These are phyloP conservation scores for Diutina scorzettiae DNA, from an alignment of 1,139 yeast genomes.

Conservation along the genomic window DNA sequence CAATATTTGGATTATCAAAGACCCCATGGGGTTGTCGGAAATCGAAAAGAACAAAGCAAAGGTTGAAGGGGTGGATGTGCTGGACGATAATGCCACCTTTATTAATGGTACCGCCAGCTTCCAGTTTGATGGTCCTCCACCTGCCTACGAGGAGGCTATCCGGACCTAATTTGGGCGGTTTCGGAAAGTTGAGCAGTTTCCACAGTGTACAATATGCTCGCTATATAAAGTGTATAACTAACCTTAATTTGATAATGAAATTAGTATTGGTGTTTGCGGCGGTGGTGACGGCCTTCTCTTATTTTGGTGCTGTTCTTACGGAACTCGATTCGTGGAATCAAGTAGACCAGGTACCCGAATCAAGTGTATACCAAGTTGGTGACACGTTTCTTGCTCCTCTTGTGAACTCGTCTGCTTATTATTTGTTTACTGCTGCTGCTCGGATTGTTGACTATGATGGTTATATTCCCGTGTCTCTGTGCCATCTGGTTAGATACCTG, in stretches of 20 bases:
- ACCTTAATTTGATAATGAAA: too few species aligned
- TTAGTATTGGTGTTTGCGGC: too few species aligned
- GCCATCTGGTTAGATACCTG: neutral
- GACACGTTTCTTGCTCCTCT: neutral
- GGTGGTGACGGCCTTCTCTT: too few species aligned
- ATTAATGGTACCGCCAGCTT: constrained; percentile 40
- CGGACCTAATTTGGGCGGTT: constrained; percentile 17
- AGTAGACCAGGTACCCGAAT: too few species aligned
- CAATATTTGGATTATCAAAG: constrained; percentile 58
- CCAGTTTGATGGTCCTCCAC: constrained; percentile 52
- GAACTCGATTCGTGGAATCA: too few species aligned
- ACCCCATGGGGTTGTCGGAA: constrained; percentile 56
- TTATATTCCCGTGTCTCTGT: neutral
- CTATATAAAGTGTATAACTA: too few species aligned
- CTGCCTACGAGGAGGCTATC: constrained; percentile 36
- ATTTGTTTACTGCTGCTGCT: neutral
- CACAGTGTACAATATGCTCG: too few species aligned
- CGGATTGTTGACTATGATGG: neutral
- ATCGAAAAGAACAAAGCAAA: constrained; percentile 47
- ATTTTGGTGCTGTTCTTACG: too few species aligned
- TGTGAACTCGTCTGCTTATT: neutral
- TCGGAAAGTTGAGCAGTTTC: too few species aligned
- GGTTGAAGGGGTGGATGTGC: constrained; percentile 42
- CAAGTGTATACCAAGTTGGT: neutral
- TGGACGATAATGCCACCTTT: constrained; percentile 44